Conservation (phyloP, 306 rosid species). For the Corylus avellana region DNA sequence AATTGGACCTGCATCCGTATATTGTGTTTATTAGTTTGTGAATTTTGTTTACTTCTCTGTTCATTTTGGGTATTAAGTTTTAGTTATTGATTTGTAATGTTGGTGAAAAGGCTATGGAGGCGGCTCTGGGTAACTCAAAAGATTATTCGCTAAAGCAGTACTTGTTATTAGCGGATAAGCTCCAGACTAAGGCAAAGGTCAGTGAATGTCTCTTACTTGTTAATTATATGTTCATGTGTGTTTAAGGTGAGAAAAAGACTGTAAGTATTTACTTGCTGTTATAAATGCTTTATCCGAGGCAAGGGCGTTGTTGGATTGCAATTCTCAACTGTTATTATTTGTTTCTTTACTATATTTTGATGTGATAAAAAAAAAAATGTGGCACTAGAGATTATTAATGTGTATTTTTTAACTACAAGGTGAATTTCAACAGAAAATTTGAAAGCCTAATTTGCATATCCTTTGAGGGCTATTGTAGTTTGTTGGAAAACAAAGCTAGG, state of each 20-base stretch:
- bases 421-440: not conserved
- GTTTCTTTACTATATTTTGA: not conserved
- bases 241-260: not conserved
- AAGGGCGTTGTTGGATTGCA: not conserved
- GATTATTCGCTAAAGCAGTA: conserved; percentile 88
- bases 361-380: not conserved
- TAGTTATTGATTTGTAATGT: not conserved
- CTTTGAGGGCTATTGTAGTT: not conserved
- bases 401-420: not conserved
- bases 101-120: conserved; percentile 70
- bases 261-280: not conserved
- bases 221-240: not conserved
- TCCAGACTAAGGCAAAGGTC: conserved; percentile 79
- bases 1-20: too few relatives aligned
- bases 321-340: not conserved
- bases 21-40: not conserved
- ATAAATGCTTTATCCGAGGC: not conserved
- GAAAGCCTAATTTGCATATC: not conserved
- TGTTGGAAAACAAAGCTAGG: not conserved
- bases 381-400: not conserved
- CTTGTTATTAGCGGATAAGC: conserved; percentile 50
- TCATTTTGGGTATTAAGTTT: not conserved
- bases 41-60: not conserved
- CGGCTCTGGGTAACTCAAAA: conserved; percentile 75
- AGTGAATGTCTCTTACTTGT: not conserved